Evolutionary conservation across 164 flowering plant genomes (phyloP), one percentile per base, ranked within the genome.

Genomic region (Paratinospora sagittata): DNA sequence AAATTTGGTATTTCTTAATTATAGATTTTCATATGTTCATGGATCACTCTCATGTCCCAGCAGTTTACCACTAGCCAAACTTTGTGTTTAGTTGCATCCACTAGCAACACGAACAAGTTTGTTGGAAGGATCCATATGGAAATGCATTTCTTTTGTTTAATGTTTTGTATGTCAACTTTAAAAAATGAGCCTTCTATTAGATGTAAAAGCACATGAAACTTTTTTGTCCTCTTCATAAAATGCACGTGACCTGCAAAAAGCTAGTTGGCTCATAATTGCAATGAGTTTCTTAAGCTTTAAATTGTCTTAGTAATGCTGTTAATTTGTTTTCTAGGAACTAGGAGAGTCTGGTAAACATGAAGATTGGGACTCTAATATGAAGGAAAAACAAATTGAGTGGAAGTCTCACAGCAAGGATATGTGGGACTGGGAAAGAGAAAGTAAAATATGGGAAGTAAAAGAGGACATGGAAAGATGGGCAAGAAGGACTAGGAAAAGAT

Each of bases 401-500:
- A 67, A 57, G 17, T 68, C 75, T 14, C 21, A 33, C 14, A 19
- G 26, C 19, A 69, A 58, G 57, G 66, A 70, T 37, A 65, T 76
- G 27, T 78, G 83, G 83, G 79, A 81, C 63, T 78, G 83, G 81
- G 75, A 81, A 78, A 71, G 55, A 41, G 78, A 78, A 68, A 81
- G 83, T 72, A 73, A 67, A 19, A 57, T 73, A 52, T 73, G 83
- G 78, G 78, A 81, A 78, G 68, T 55, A 49, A 76, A 63, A 62
- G 83, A 81, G 55, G 69, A 76, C 27, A 77, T 81, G 77, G 83
- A 76, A 78, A 69, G 39, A 73, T 81, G 83, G 83, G 83, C 74
- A 41, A 7, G n/a, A n/a, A n/a, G 69, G 76, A 65, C 66, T 24
- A 68, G 27, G 39, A 37, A 57, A 49, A 63, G 75, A 30, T 49